Conservation (phyloP, 805 yeast genomes). For the Kodamaea restingae region DNA sequence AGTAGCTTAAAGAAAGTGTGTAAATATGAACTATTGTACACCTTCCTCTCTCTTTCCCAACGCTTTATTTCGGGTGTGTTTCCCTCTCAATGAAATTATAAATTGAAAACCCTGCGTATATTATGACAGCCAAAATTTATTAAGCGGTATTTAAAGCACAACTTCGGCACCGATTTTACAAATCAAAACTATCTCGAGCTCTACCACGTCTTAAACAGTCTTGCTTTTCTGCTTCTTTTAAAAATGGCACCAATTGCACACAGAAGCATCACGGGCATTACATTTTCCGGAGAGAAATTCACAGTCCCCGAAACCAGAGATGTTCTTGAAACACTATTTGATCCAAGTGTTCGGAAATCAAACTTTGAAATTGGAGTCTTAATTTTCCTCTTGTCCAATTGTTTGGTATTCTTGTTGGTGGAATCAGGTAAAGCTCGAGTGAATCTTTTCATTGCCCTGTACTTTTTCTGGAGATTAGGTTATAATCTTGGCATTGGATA, state of each 20-base stretch:
- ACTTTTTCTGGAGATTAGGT: conserved; percentile 68
- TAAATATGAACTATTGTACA: no score
- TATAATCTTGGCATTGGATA: conserved; percentile 81
- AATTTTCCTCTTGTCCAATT: conserved; percentile 28
- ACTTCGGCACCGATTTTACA: not conserved
- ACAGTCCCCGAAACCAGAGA: conserved; percentile 67
- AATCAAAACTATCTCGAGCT: not conserved
- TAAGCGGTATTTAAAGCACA: not conserved
- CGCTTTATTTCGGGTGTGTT: no score
- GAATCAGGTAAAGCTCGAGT: conserved; percentile 20
- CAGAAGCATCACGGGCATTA: conserved; percentile 32
- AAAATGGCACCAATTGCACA: not conserved
- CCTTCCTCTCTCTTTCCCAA: no score
- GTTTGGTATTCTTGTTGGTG: conserved; percentile 28
- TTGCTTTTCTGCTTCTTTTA: not conserved
- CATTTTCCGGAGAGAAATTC: conserved; percentile 43
- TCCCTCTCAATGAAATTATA: no score
- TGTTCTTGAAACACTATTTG: conserved; percentile 77
- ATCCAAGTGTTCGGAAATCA: conserved; percentile 69
- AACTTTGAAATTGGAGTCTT: conserved; percentile 61
- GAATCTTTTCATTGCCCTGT: conserved; percentile 47
- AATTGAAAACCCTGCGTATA: no score
- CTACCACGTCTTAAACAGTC: not conserved
- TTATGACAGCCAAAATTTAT: no score
- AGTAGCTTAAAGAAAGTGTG: no score